These are phyloP conservation scores for Rhynchosporium agropyri DNA, from an alignment of 2,329 filamentous ascomycete genomes.

Conservation along the genomic window DNA sequence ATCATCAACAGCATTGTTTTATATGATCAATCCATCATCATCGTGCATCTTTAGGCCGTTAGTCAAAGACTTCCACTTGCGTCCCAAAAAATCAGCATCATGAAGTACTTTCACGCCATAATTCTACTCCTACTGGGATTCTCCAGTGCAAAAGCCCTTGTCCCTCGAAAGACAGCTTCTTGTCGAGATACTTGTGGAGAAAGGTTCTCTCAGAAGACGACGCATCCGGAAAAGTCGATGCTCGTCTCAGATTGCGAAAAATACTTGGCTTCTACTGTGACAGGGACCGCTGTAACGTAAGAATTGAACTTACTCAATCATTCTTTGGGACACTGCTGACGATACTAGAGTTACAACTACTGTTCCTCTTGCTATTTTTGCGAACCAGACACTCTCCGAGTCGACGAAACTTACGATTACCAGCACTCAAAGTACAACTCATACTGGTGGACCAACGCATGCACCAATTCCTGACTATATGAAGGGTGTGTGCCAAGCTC, in stretches of 20 bases:
- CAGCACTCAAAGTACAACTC: not conserved
- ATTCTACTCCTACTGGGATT: not conserved
- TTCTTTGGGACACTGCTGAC: not conserved
- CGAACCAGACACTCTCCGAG: not conserved
- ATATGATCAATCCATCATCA: not conserved
- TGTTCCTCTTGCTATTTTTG: slow-evolving; percentile 8
- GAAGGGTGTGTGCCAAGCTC: not conserved
- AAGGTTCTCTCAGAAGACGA: slow-evolving; percentile 9
- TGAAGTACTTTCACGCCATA: not conserved
- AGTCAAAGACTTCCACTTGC: not conserved
- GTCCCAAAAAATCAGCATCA: not conserved
- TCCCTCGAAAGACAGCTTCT: slow-evolving; percentile 8
- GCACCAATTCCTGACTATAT: not conserved
- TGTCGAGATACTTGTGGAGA: slow-evolving; percentile 11
- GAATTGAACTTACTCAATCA: not conserved
- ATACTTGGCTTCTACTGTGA: not conserved
- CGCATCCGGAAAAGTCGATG: slow-evolving; percentile 12
- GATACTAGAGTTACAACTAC: not conserved
- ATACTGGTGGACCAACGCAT: not conserved
- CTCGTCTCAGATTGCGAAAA: slow-evolving; percentile 8
- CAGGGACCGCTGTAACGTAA: not conserved
- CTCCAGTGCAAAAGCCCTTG: not conserved
- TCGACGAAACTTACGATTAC: slow-evolving; percentile 5
- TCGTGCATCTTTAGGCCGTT: not conserved
- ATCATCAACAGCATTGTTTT: not conserved